A percentile compares a stretch with the other conserved stretches of the same genome.
These are phyloP conservation scores for Staphylotrichum longicolle DNA, from an alignment of 495 filamentous ascomycete species.

Conservation along the genomic window DNA sequence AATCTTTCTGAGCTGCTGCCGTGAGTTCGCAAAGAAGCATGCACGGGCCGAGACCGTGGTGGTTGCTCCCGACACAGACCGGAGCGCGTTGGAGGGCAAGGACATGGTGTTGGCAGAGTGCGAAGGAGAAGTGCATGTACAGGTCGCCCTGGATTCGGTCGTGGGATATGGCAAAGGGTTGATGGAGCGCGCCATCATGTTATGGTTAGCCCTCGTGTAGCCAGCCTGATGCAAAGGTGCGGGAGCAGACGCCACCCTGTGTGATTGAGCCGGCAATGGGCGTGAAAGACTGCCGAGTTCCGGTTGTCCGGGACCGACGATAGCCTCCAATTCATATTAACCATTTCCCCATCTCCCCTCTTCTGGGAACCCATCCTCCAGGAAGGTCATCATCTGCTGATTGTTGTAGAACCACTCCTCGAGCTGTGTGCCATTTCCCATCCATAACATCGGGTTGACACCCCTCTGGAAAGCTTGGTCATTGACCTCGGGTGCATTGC, in stretches of 20 bases:
- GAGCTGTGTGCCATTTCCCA: conserved; percentile 46
- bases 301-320: too few relatives aligned
- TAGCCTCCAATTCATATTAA: not conserved
- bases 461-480: conserved; percentile 7
- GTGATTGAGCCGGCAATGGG: too few relatives aligned
- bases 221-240: not conserved
- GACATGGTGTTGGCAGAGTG: conserved; percentile 22
- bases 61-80: not conserved
- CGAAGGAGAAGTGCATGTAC: conserved; percentile 26
- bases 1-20: conserved; percentile 24
- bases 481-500: too few relatives aligned
- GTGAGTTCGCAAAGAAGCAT: conserved; percentile 16
- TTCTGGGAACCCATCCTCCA: conserved; percentile 52
- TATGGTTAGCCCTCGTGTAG: conserved; percentile 20
- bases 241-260: not conserved
- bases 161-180: conserved; percentile 22
- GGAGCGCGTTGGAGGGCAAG: not conserved
- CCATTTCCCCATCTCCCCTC: not conserved
- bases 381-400: conserved; percentile 59
- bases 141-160: conserved; percentile 21
- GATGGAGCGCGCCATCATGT: conserved; percentile 17
- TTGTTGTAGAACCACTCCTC: conserved; percentile 66
- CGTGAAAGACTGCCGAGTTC: too few relatives aligned
- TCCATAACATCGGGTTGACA: conserved; percentile 30
- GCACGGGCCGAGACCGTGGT: conserved; percentile 11